phyloP scores from a whole-genome alignment of 2,329 filamentous ascomycete genomes.

The Penicillium aurantiogriseum region DNA sequence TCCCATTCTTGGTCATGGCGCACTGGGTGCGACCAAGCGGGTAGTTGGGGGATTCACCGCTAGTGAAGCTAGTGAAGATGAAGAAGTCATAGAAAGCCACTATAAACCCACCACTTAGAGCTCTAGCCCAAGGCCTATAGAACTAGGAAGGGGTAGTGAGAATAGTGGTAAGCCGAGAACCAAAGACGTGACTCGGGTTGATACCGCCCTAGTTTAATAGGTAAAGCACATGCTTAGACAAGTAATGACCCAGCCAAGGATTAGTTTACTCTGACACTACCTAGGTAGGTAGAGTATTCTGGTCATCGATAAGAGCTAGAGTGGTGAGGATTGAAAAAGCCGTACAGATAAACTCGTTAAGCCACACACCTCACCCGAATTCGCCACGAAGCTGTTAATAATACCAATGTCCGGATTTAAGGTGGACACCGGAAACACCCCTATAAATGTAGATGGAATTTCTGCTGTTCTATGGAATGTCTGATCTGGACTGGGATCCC shows the following conservation, averaged over 20 bases:
- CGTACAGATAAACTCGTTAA: constrained; percentile 30
- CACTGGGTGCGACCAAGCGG: constrained; percentile 45
- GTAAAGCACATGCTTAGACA: constrained; percentile 40
- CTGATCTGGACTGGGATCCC: background rate
- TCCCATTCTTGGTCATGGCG: constrained; percentile 46
- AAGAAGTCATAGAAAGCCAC: constrained; percentile 50
- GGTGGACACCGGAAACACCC: too few species aligned
- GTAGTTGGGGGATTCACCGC: constrained; percentile 54
- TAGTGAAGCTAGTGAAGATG: constrained; percentile 53
- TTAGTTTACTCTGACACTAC: constrained; percentile 53
- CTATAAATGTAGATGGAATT: background rate
- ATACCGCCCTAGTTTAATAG: constrained; percentile 49
- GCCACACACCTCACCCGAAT: constrained; percentile 40
- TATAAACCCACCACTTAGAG: constrained; percentile 40
- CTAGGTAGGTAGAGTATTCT: constrained; percentile 43
- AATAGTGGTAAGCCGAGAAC: constrained; percentile 47
- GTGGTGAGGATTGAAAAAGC: constrained; percentile 44
- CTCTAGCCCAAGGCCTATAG: constrained; percentile 45
- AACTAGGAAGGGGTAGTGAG: constrained; percentile 49
- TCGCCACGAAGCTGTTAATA: too few species aligned
- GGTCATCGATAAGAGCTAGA: constrained; percentile 48
- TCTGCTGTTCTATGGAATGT: background rate
- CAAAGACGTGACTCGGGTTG: constrained; percentile 53
- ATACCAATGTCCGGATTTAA: too few species aligned
- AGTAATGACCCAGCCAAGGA: constrained; percentile 47